These are phyloP conservation scores for Saturnispora gosingensis DNA, from an alignment of 805 yeast species.

Conservation along the genomic window DNA sequence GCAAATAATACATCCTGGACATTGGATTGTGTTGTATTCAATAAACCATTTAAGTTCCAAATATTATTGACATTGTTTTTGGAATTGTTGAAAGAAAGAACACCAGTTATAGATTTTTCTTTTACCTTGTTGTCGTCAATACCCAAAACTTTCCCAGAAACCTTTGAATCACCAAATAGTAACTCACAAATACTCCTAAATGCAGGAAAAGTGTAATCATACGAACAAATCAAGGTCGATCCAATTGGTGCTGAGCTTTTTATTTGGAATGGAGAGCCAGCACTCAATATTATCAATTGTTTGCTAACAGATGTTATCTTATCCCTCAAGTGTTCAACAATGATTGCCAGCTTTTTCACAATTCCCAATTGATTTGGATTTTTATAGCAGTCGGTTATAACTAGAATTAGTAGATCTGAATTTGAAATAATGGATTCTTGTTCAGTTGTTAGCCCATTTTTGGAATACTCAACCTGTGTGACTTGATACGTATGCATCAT, in stretches of 20 bases:
- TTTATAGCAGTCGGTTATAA: conserved; percentile 48
- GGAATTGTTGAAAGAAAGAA: background rate
- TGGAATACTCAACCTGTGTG: conserved; percentile 50
- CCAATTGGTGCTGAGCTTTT: conserved; percentile 46
- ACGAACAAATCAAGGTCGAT: conserved; percentile 49
- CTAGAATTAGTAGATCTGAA: conserved; percentile 41
- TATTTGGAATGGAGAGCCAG: conserved; percentile 55
- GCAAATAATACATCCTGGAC: background rate
- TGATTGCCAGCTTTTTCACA: conserved; percentile 45
- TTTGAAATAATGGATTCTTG: conserved; percentile 47
- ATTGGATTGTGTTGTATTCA: conserved; percentile 7
- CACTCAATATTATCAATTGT: conserved; percentile 51
- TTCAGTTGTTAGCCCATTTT: conserved; percentile 42
- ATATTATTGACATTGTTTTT: background rate
- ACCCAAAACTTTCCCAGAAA: conserved; percentile 51
- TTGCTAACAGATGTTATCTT: conserved; percentile 24
- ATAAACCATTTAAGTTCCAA: conserved; percentile 7
- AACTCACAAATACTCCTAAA: conserved; percentile 40
- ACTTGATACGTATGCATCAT: conserved; percentile 33
- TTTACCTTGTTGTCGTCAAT: background rate
- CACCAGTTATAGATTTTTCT: background rate
- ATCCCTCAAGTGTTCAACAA: conserved; percentile 6
- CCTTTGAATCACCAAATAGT: conserved; percentile 43
- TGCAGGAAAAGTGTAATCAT: conserved; percentile 48
- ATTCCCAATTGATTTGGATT: conserved; percentile 55